phyloP scores from a whole-genome alignment of 352 stramenopile species.

The Aphanomyces stellatus region DNA sequence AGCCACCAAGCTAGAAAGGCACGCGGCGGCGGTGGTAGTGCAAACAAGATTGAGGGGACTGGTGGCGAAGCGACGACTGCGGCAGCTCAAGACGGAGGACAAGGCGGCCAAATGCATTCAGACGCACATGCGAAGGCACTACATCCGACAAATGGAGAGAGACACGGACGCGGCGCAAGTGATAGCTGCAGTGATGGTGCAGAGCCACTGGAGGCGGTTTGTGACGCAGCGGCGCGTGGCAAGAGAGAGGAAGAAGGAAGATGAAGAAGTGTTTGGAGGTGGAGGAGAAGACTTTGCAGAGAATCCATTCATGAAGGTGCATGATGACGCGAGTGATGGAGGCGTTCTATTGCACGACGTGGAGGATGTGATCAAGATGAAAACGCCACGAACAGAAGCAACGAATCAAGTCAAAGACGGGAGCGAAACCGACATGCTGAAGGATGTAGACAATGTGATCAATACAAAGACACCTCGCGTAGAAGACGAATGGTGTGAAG shows the following conservation, averaged over 20 bases:
- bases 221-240: not conserved
- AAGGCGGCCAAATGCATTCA: not conserved
- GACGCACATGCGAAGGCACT: not conserved
- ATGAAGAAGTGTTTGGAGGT: not conserved
- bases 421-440: not conserved
- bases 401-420: not conserved
- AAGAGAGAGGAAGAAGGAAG: not conserved
- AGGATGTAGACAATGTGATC: too few species aligned
- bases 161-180: not conserved
- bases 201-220: not conserved
- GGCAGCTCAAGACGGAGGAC: not conserved
- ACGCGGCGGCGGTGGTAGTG: not conserved
- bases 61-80: not conserved
- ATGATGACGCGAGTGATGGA: not conserved
- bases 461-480: too few species aligned
- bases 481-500: too few species aligned
- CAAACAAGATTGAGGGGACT: not conserved
- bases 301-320: not conserved
- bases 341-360: not conserved
- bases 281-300: not conserved
- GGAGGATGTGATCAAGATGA: not conserved
- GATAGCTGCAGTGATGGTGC: not conserved
- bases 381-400: not conserved
- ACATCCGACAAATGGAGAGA: not conserved
- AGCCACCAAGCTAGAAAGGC: conserved; percentile 37